These are phyloP conservation scores for Tinospora cordifolia DNA, from an alignment of 164 flowering plant species.

Conservation along the genomic window DNA sequence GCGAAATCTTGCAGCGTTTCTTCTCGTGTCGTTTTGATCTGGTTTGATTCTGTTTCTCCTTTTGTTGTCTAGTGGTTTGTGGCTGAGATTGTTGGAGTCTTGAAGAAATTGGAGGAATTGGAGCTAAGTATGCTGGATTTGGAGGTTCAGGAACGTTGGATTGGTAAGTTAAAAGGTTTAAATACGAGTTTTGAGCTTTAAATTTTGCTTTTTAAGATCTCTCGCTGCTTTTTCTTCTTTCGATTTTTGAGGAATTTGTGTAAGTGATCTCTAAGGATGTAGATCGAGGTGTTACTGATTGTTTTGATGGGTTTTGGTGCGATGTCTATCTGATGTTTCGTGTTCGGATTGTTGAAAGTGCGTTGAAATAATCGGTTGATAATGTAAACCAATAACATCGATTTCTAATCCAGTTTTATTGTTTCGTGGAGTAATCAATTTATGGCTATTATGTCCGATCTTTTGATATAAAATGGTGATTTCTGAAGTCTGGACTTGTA, in stretches of 20 bases:
- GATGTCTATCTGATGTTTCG: too few relatives aligned
- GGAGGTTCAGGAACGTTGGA: neutral
- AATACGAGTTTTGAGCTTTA: neutral
- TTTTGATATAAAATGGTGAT: too few relatives aligned
- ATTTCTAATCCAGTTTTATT: neutral
- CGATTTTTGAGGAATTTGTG: neutral
- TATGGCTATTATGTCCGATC: neutral
- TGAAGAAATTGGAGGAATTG: neutral
- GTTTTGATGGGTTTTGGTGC: neutral
- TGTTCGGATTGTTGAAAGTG: too few relatives aligned
- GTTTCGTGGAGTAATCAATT: neutral
- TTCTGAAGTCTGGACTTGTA: too few relatives aligned
- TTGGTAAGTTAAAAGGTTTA: conserved; percentile 10
- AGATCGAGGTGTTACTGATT: neutral
- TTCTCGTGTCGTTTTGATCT: neutral
- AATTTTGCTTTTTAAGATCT: neutral
- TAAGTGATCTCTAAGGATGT: neutral
- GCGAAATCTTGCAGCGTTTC: neutral
- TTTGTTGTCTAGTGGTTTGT: too few relatives aligned
- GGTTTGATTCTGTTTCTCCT: conserved; percentile 1
- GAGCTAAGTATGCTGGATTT: conserved; percentile 8
- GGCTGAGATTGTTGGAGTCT: neutral
- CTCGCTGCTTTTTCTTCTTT: neutral
- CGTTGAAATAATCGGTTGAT: too few relatives aligned
- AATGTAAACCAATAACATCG: neutral